Evolutionary conservation across 768 basidiomycete genomes (phyloP).

Genomic region (Boletus sp.): DNA sequence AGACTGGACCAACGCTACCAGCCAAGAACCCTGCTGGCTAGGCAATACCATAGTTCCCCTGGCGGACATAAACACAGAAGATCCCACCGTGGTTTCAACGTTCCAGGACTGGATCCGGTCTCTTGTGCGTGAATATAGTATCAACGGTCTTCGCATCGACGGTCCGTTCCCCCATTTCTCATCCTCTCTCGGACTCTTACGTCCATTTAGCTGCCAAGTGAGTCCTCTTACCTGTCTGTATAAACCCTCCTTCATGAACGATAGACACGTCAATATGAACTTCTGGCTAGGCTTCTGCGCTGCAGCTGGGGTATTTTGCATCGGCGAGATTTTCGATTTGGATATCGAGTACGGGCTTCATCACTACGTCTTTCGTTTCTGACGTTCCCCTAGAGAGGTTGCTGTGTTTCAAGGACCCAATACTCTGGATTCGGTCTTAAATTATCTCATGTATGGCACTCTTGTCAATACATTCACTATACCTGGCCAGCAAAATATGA

Average conservation of each 20-base stretch:
- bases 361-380: conserved; percentile 3
- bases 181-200: neutral
- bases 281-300: conserved; percentile 79
- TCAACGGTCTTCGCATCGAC: conserved; percentile 89
- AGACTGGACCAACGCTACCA: conserved; percentile 65
- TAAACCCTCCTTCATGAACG: conserved; percentile 3
- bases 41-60: conserved; percentile 74
- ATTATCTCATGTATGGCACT: conserved; percentile 69
- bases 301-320: conserved; percentile 81
- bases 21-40: conserved; percentile 79
- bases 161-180: conserved; percentile 33
- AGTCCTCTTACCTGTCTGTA: neutral
- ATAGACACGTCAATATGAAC: conserved; percentile 61
- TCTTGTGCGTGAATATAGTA: conserved; percentile 66
- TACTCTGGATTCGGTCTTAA: conserved; percentile 65
- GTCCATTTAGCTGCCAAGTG: conserved; percentile 45
- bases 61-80: conserved; percentile 76
- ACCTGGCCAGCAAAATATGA: conserved; percentile 64
- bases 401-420: conserved; percentile 61
- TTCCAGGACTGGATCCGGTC: conserved; percentile 70
- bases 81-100: conserved; percentile 55
- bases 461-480: conserved; percentile 66
- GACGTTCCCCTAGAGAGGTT: conserved; percentile 42
- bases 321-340: too few species aligned
- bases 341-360: conserved; percentile 44